Evolutionary conservation across 495 filamentous ascomycete genomes (phyloP).

Genomic region (Xylaria longipes): DNA sequence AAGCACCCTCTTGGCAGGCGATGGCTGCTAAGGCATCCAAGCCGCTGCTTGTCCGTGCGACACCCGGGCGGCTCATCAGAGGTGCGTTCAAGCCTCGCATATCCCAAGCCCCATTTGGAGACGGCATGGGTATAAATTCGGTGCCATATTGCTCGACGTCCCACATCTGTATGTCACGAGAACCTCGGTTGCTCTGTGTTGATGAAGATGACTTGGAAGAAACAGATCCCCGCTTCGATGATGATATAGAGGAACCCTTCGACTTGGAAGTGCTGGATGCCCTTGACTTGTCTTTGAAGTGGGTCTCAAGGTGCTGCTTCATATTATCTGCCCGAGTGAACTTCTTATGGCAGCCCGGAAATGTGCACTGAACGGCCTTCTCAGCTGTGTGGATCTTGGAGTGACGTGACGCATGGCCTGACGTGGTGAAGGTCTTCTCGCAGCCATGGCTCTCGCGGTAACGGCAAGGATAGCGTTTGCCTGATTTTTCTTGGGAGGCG

Average conservation of each 20-base stretch:
- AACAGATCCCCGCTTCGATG: conserved; percentile 42
- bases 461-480: conserved; percentile 71
- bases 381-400: conserved; percentile 97
- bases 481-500: conserved; percentile 45
- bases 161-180: conserved; percentile 42
- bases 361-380: conserved; percentile 88
- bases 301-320: conserved; percentile 95
- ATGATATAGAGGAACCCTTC: conserved; percentile 45
- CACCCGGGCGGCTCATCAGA: conserved; percentile 44
- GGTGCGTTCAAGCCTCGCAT: conserved; percentile 51
- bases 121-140: conserved; percentile 35
- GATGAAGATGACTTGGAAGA: conserved; percentile 41
- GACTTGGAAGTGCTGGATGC: conserved; percentile 38
- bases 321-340: conserved; percentile 98
- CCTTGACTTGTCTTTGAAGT: conserved; percentile 64
- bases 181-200: conserved; percentile 31
- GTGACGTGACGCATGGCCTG: conserved; percentile 93
- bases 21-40: conserved; percentile 52
- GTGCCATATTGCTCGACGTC: conserved; percentile 35
- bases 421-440: conserved; percentile 89
- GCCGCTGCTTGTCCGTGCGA: conserved; percentile 44
- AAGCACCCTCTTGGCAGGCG: conserved; percentile 46
- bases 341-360: conserved; percentile 78
- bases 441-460: conserved; percentile 70
- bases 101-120: conserved; percentile 49